These are phyloP conservation scores for Eurotiales sp. DNA, from an alignment of 2,329 filamentous ascomycete genomes.

Conservation along the genomic window DNA sequence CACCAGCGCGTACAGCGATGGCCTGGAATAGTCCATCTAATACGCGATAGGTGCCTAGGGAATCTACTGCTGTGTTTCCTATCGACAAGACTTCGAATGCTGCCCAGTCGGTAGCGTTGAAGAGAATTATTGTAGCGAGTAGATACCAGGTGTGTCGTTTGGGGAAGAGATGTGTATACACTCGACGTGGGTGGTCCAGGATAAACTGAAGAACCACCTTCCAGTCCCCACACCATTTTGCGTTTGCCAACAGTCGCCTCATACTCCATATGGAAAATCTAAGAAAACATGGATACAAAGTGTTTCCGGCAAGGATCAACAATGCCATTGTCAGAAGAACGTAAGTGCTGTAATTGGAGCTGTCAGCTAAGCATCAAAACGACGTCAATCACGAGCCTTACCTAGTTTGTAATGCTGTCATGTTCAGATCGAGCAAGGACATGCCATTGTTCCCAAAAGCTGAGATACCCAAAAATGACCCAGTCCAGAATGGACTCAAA, in stretches of 20 bases:
- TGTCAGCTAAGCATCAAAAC: background rate
- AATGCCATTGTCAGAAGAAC: conserved; percentile 49
- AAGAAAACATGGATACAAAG: conserved; percentile 62
- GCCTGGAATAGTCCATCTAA: conserved; percentile 63
- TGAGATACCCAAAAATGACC: conserved; percentile 51
- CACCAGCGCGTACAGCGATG: conserved; percentile 61
- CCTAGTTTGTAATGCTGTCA: conserved; percentile 44
- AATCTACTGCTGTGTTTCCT: conserved; percentile 54
- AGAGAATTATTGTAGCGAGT: conserved; percentile 55
- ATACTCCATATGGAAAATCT: conserved; percentile 57
- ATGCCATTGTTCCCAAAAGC: conserved; percentile 56
- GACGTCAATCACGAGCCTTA: conserved; percentile 11
- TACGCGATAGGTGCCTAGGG: conserved; percentile 52
- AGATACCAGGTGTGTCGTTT: conserved; percentile 64
- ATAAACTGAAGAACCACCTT: conserved; percentile 32
- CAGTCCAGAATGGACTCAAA: conserved; percentile 47
- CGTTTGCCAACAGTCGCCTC: conserved; percentile 26
- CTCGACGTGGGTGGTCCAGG: conserved; percentile 30
- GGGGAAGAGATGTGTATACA: conserved; percentile 54
- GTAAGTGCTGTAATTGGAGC: conserved; percentile 26
- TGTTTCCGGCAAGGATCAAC: conserved; percentile 63
- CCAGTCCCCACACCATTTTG: conserved; percentile 27
- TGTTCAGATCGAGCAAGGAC: conserved; percentile 52
- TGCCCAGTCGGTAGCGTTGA: conserved; percentile 63
- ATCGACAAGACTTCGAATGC: conserved; percentile 64